Percentiles rank a stretch among this genome's conserved stretches.
Evolutionary conservation across 192 early-diverging fungal species (phyloP).

Genomic region (Coemansia sp.): DNA sequence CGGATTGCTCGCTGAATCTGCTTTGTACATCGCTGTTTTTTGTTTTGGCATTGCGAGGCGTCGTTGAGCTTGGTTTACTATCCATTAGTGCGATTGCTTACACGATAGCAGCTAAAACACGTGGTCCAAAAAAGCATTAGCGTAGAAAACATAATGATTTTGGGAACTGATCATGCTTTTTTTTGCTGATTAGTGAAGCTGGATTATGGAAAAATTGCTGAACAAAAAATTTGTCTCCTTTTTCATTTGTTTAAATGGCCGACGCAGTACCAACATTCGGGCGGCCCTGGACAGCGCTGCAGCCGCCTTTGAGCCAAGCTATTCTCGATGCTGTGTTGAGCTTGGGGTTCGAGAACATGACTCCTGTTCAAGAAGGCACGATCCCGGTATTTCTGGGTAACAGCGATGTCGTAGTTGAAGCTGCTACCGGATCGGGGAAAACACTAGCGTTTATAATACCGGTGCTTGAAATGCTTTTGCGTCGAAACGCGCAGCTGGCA

Average conservation of each 20-base stretch:
- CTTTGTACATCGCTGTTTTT: too few relatives aligned
- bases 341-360: conserved; percentile 84
- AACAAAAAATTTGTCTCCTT: too few relatives aligned
- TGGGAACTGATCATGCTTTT: too few relatives aligned
- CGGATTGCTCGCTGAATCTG: too few relatives aligned
- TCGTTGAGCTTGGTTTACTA: too few relatives aligned
- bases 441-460: conserved; percentile 91
- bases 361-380: conserved; percentile 87
- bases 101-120: too few relatives aligned
- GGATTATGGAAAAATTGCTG: too few relatives aligned
- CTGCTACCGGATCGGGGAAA: conserved; percentile 96
- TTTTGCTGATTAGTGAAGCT: too few relatives aligned
- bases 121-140: too few relatives aligned
- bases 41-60: too few relatives aligned
- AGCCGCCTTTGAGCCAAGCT: conserved; percentile 57
- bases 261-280: conserved; percentile 58
- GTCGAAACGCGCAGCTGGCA: conserved; percentile 58
- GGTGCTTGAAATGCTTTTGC: conserved; percentile 80
- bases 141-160: too few relatives aligned
- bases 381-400: conserved; percentile 89
- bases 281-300: conserved; percentile 61
- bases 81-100: too few relatives aligned
- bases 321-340: conserved; percentile 58
- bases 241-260: conserved; percentile 12
- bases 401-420: conserved; percentile 96